These are phyloP conservation scores for Paragyromitra xinjiangensis DNA, from an alignment of 495 filamentous ascomycete genomes.

Conservation along the genomic window DNA sequence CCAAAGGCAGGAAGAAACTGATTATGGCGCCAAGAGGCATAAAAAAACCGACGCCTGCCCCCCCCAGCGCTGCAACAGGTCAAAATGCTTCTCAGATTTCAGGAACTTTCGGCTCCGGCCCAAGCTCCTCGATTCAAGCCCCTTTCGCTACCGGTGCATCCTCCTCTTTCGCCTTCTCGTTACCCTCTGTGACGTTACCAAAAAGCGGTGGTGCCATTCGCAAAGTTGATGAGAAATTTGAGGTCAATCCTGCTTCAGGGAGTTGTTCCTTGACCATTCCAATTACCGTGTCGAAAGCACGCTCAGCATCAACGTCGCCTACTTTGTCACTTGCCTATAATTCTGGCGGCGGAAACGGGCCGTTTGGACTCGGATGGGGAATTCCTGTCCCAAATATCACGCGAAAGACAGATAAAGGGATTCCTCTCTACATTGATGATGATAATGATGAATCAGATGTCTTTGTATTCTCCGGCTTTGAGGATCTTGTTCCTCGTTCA, in stretches of 20 bases:
- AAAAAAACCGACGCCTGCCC: neutral
- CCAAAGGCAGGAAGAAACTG: too few species aligned
- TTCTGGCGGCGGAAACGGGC: constrained; percentile 57
- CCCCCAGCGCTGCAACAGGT: too few species aligned
- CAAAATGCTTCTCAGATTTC: neutral
- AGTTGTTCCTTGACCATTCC: constrained; percentile 34
- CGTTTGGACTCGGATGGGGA: constrained; percentile 60
- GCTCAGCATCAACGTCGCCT: constrained; percentile 5
- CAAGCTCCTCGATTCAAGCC: neutral
- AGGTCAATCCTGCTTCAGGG: constrained; percentile 39
- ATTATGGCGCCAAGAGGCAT: neutral
- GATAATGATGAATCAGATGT: constrained; percentile 40
- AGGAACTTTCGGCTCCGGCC: neutral
- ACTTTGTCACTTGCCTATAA: constrained; percentile 54
- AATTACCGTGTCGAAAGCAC: neutral
- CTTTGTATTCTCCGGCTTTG: constrained; percentile 50
- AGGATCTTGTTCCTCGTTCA: constrained; percentile 54
- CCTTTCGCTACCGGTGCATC: neutral
- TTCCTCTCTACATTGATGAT: constrained; percentile 57
- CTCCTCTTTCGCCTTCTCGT: neutral
- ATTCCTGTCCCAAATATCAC: constrained; percentile 47
- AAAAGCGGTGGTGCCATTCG: constrained; percentile 12
- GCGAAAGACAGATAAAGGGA: constrained; percentile 54
- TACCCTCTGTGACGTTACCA: constrained; percentile 10
- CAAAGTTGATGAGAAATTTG: constrained; percentile 32